A percentile compares a stretch with the other conserved stretches of the same genome.
Evolutionary conservation across 257 asterid species (phyloP).

Genomic region (Cordia subcordata): DNA sequence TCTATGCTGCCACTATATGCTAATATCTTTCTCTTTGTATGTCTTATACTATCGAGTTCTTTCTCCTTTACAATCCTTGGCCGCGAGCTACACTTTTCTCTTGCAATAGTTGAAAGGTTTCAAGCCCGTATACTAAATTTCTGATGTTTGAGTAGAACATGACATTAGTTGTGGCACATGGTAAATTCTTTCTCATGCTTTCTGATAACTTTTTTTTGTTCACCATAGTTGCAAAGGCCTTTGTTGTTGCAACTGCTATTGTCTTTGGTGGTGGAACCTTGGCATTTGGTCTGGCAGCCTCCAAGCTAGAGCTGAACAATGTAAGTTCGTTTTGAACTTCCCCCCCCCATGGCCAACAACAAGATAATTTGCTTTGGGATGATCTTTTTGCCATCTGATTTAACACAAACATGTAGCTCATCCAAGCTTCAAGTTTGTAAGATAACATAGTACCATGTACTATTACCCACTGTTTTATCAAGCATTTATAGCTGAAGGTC

Average conservation of each 20-base stretch:
- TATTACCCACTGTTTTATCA: too few species aligned
- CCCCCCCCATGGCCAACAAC: background rate
- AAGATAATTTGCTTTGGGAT: conserved; percentile 2
- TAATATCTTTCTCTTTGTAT: too few species aligned
- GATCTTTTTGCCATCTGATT: background rate
- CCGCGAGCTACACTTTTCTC: too few species aligned
- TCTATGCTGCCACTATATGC: too few species aligned
- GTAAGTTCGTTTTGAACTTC: conserved; percentile 36
- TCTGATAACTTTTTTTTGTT: conserved; percentile 6
- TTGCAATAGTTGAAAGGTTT: background rate
- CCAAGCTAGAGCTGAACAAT: conserved; percentile 53
- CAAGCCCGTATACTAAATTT: background rate
- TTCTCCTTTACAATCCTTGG: too few species aligned
- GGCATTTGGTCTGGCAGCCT: conserved; percentile 51
- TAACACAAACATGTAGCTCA: too few species aligned
- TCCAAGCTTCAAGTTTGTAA: too few species aligned
- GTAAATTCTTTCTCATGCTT: background rate
- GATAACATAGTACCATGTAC: too few species aligned
- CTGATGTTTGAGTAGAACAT: background rate
- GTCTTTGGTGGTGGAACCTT: conserved; percentile 72
- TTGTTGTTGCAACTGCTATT: conserved; percentile 65
- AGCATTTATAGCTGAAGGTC: too few species aligned
- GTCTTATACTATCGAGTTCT: too few species aligned
- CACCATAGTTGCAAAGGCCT: conserved; percentile 78
- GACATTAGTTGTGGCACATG: background rate